A percentile compares a stretch with the other conserved stretches of the same genome.
phyloP scores from a whole-genome alignment of 768 basidiomycete species.

The Hypholoma fasciculare region DNA sequence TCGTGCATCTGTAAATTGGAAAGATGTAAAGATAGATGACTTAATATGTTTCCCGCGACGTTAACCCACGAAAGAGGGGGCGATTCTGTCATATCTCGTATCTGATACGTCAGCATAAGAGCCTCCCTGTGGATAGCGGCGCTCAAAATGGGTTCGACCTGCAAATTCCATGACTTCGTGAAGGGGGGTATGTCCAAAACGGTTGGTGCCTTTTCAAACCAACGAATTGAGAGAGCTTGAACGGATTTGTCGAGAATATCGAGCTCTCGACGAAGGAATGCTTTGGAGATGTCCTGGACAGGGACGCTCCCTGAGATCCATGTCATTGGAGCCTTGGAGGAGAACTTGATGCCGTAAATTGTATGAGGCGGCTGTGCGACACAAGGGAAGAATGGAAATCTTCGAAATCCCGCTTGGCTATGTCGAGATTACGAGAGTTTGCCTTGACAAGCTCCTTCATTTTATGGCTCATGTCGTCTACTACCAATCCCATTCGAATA shows the following conservation, averaged over 20 bases:
- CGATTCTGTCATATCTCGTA: background rate
- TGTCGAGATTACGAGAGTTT: too few relatives aligned
- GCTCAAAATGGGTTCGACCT: too few relatives aligned
- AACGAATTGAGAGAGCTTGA: background rate
- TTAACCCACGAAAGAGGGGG: background rate
- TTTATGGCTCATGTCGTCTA: too few relatives aligned
- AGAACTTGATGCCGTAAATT: background rate
- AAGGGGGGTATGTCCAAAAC: background rate
- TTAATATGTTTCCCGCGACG: background rate
- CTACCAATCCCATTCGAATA: too few relatives aligned
- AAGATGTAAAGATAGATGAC: background rate
- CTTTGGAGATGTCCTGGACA: background rate
- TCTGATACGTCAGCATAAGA: background rate
- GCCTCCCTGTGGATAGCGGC: background rate
- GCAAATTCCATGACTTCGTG: background rate
- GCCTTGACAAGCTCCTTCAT: too few relatives aligned
- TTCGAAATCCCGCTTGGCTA: too few relatives aligned
- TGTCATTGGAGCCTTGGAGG: background rate
- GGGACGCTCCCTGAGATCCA: background rate
- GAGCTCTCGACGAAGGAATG: constrained; percentile 1
- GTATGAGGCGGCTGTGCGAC: too few relatives aligned
- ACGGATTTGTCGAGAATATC: background rate
- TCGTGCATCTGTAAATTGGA: background rate
- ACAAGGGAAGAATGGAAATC: too few relatives aligned
- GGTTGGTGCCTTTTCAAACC: background rate